Evolutionary conservation across 2,329 filamentous ascomycete genomes (phyloP).

Genomic region (Paramyrothecium sp.): DNA sequence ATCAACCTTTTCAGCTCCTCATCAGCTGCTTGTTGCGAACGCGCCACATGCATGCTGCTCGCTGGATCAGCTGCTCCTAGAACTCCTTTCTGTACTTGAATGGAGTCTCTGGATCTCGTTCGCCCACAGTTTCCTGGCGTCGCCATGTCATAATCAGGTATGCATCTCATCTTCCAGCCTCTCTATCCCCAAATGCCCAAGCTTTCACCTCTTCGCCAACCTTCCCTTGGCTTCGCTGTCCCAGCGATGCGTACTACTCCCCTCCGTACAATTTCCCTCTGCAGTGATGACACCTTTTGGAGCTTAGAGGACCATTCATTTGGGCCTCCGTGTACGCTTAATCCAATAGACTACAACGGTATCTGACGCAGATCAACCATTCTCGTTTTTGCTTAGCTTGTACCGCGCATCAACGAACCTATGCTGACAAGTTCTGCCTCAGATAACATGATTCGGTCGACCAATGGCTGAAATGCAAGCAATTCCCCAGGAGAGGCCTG

Average conservation of each 20-base stretch:
- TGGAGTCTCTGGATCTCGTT: not conserved
- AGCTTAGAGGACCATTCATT: slow-evolving; percentile 61
- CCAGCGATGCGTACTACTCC: not conserved
- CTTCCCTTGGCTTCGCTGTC: slow-evolving; percentile 1
- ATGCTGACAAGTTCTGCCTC: slow-evolving; percentile 13
- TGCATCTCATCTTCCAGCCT: slow-evolving; percentile 8
- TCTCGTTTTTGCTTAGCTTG: slow-evolving; percentile 10
- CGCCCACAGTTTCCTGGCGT: slow-evolving; percentile 12
- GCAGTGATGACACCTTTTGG: slow-evolving; percentile 61
- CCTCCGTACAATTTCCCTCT: slow-evolving; percentile 22
- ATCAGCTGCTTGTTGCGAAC: not conserved
- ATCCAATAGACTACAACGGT: slow-evolving; percentile 93
- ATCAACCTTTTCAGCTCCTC: not conserved
- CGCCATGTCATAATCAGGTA: slow-evolving; percentile 30
- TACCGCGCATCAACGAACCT: not conserved
- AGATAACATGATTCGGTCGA: slow-evolving; percentile 45
- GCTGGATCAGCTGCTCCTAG: not conserved
- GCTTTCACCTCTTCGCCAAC: not conserved
- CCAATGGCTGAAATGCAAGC: slow-evolving; percentile 42
- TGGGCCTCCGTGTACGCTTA: slow-evolving; percentile 61
- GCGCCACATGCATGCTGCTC: not conserved
- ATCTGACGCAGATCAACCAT: slow-evolving; percentile 65
- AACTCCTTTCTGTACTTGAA: not conserved
- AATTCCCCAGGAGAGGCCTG: slow-evolving; percentile 13
- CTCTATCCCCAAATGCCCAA: not conserved